phyloP scores from a whole-genome alignment of 495 filamentous ascomycete genomes.

The Hapsidospora chrysogenum region DNA sequence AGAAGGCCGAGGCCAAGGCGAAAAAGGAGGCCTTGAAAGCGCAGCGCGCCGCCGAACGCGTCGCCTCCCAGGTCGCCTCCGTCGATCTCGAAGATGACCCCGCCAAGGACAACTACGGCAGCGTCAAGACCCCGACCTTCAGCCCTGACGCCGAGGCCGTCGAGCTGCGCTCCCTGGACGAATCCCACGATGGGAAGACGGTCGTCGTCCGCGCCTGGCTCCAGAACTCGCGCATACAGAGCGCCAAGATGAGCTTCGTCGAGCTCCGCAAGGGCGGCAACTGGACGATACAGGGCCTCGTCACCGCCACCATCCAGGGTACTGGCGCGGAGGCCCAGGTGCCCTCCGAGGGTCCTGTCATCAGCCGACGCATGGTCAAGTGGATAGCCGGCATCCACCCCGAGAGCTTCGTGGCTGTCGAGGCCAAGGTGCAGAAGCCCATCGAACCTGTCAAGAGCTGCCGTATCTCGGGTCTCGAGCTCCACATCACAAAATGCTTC shows the following conservation, averaged over 20 bases:
- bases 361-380: slow-evolving; percentile 84
- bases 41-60: slow-evolving; percentile 29
- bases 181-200: slow-evolving; percentile 51
- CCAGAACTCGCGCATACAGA: slow-evolving; percentile 75
- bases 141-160: slow-evolving; percentile 20
- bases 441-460: slow-evolving; percentile 69
- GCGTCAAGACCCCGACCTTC: slow-evolving; percentile 13
- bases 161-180: slow-evolving; percentile 34
- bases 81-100: slow-evolving; percentile 45
- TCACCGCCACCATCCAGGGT: slow-evolving; percentile 38
- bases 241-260: slow-evolving; percentile 83
- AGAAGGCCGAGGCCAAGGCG: slow-evolving; percentile 38
- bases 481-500: slow-evolving; percentile 76
- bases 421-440: slow-evolving; percentile 66
- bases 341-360: slow-evolving; percentile 17
- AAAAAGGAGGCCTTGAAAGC: slow-evolving; percentile 37
- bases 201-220: slow-evolving; percentile 69
- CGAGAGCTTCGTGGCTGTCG: slow-evolving; percentile 71
- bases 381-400: slow-evolving; percentile 61
- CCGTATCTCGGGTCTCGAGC: slow-evolving; percentile 55
- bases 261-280: slow-evolving; percentile 70
- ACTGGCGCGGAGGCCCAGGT: slow-evolving; percentile 6
- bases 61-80: slow-evolving; percentile 20
- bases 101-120: slow-evolving; percentile 54
- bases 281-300: slow-evolving; percentile 59